Evolutionary conservation across 306 rosid species (phyloP).

Genomic region (Lupinus albus): DNA sequence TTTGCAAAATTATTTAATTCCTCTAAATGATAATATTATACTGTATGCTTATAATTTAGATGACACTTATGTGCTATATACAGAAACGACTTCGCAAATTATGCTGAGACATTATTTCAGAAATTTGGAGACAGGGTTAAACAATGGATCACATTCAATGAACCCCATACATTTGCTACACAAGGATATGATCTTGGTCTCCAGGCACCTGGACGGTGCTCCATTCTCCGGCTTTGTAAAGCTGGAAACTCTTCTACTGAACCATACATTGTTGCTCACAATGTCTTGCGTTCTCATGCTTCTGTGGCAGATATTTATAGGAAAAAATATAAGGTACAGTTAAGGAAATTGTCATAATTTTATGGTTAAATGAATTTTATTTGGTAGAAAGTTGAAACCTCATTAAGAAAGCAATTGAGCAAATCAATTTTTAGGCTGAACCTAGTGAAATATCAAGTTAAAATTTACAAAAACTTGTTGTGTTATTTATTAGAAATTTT

Average conservation of each 20-base stretch:
- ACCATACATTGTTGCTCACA: constrained; percentile 88
- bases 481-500: neutral
- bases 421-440: neutral
- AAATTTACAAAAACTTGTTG: neutral
- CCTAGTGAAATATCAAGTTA: neutral
- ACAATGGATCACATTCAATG: constrained; percentile 92
- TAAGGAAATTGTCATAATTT: neutral
- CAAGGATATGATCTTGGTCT: constrained; percentile 90
- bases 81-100: constrained; percentile 76
- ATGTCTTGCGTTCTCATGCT: constrained; percentile 76
- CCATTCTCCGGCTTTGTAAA: constrained; percentile 67
- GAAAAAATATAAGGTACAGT: constrained; percentile 70
- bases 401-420: neutral
- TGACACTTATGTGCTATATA: constrained; percentile 20
- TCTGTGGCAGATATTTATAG: constrained; percentile 59
- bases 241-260: constrained; percentile 82
- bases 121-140: constrained; percentile 94
- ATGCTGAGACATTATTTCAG: constrained; percentile 81
- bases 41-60: neutral
- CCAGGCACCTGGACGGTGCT: constrained; percentile 89
- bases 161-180: constrained; percentile 74
- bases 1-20: neutral
- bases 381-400: neutral
- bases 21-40: neutral
- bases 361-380: neutral